Base-by-base conservation (phyloP, 163 green algal genomes). In the Scenedesmus sp. region DNA sequence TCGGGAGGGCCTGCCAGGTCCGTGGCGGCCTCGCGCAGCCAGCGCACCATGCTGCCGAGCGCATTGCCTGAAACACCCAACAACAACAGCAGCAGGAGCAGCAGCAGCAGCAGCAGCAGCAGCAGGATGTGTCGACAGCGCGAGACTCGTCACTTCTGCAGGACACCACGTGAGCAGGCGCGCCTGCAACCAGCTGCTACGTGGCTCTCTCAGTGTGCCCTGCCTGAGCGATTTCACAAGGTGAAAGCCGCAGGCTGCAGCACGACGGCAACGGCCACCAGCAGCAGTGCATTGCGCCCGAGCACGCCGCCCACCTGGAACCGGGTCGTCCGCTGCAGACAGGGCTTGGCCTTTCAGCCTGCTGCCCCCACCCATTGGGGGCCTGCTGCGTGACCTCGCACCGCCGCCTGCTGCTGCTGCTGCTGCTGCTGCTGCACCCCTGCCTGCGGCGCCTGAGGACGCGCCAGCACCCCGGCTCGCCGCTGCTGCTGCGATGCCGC, bases 381-480 rank as follows among this genome's bases (percentile, higher is more conserved):
- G 65, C 65, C 65, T 76, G 24, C 65, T 76, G 30, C 65, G 65
- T 16, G 65, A 76, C 65, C 65, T 37, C 16, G 35, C 72, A n/a
- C 72, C 72, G 16, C 35, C 72, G n/a, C n/a, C n/a, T 15, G 30
- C 82, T 56, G 51, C 82, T 42, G 53, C 82, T 72, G 61, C 84
- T 83, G 65, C 84, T 89, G 84, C 84, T 68, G 83, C 83, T 81
- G 83, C 59, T 65, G 83, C 83, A 44, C 40, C 82, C 40, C 51
- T n/a, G 13, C 18, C 53, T 53, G 53, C 68, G 22, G 20, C 68
- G 37, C n/a, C 53, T 24, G 56, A 35, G 16, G 53, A 9, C 2
- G 56, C 59, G 0, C 4, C 84, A 65, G 20, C 83, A 59, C 56
- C 44, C 61, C 37, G 0, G 59, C 56, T 79, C 53, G 20, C 37